A percentile compares a stretch with the other conserved stretches of the same genome.
Conservation (phyloP, 192 early-diverging fungal genomes). For the Coemansia sp. region DNA sequence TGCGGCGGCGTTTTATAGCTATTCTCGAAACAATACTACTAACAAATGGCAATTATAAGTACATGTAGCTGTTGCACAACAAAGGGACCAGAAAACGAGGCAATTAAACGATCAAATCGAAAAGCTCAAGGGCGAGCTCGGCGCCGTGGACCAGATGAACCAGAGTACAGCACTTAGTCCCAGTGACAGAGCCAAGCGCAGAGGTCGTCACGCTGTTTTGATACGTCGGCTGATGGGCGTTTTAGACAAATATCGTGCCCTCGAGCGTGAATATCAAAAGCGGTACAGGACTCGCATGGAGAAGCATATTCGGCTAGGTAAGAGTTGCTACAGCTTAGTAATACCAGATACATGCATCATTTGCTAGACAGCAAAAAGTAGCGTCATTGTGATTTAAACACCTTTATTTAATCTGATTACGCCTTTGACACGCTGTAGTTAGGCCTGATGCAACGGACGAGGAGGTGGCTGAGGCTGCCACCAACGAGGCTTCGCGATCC, state of each 20-base stretch:
- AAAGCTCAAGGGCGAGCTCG: constrained; percentile 43
- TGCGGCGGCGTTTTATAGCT: not conserved
- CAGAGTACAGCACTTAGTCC: constrained; percentile 31
- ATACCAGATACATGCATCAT: not conserved
- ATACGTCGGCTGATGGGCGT: constrained; percentile 45
- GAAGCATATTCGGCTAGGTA: constrained; percentile 56
- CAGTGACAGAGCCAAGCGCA: constrained; percentile 46
- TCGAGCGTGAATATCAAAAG: constrained; percentile 52
- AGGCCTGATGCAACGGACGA: constrained; percentile 54
- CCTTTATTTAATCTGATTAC: not conserved
- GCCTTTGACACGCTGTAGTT: constrained; percentile 18
- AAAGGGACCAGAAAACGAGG: constrained; percentile 44
- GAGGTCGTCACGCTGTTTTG: constrained; percentile 44
- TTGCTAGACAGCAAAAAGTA: not conserved
- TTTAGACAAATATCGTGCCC: constrained; percentile 46
- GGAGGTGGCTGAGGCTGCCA: constrained; percentile 40
- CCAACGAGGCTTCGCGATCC: constrained; percentile 41
- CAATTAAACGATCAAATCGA: constrained; percentile 46
- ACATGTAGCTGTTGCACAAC: constrained; percentile 43
- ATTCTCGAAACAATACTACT: not conserved
- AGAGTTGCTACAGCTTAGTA: not conserved
- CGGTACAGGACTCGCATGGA: constrained; percentile 50
- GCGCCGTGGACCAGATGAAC: constrained; percentile 49
- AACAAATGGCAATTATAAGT: not conserved
- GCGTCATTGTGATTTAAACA: not conserved